Base-by-base conservation (phyloP, 2,329 filamentous ascomycete species). In the Incumbomyces lentus region DNA sequence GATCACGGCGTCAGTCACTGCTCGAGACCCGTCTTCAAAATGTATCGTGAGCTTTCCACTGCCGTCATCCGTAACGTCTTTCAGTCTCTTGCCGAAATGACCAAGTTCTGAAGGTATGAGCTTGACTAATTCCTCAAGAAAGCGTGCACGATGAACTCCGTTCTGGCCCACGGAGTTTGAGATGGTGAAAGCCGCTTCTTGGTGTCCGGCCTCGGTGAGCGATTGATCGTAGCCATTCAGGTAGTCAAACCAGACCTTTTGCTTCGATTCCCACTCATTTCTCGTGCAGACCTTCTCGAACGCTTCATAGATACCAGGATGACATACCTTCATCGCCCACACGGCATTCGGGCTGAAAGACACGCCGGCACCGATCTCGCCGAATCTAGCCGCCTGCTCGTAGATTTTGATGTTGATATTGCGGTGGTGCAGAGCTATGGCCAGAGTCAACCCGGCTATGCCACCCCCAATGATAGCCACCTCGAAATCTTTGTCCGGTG, bases 301-400 rank as follows among this genome's bases (percentile, higher is more conserved):
- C 1, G 64, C 66, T 13, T 60, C 52, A 43, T 59, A 56, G 46
- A 71, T 58, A 29, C 63, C 65, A 1, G 65, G 61, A 26, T 67
- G 64, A 55, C 71, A 67, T 32, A 67, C 55, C 43, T 65, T 60
- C 69, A 75, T 71, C 6, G 72, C 70, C 26, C 67, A 64, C 3
- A 63, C 59, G n/a, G 71, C 66, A 53, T 75, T 74, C 35, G 68
- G 66, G 1, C 66, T 67, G 46, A 75, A 68, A 2, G 65, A 62
- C 0, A 75, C 69, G 16, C 72, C 72, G 0, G 72, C 73, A 11
- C 73, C 73, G 18, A 75, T 72, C 54, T 75, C 72, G 46, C 65
- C 67, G 49, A 75, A 75, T 18, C 63, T 59, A 2, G 61, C 50
- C 1, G 71, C 71, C 40, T 69, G 62, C 57, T 76, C 72, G 54